These are phyloP conservation scores for Echites panduratus DNA, from an alignment of 257 asterid genomes.

Conservation along the genomic window DNA sequence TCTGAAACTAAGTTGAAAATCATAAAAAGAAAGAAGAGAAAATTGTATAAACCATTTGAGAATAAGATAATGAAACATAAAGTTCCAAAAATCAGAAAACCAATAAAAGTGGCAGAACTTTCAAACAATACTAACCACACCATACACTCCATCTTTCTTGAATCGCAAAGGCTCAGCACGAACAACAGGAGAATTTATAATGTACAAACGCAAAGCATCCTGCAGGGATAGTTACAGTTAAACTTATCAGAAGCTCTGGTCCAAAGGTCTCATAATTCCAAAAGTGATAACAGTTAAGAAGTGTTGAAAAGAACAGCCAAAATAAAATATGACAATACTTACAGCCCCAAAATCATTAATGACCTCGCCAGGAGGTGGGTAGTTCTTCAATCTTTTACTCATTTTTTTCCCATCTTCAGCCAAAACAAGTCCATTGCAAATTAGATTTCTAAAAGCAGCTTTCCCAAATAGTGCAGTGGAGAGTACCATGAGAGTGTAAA, in stretches of 20 bases:
- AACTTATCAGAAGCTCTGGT: neutral
- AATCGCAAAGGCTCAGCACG: constrained; percentile 98
- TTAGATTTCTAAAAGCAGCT: constrained; percentile 95
- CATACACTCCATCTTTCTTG: constrained; percentile 85
- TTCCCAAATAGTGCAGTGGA: constrained; percentile 95
- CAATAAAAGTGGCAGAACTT: neutral
- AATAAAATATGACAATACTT: constrained; percentile 18
- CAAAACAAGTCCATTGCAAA: constrained; percentile 94
- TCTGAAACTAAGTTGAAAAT: neutral
- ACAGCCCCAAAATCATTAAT: constrained; percentile 92
- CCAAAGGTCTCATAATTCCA: neutral
- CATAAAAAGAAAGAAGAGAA: neutral
- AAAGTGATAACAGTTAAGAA: constrained; percentile 5
- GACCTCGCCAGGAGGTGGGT: constrained; percentile 93
- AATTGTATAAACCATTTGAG: neutral
- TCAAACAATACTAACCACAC: constrained; percentile 45
- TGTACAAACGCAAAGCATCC: constrained; percentile 87
- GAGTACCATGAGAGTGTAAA: constrained; percentile 95
- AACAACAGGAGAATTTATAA: constrained; percentile 96
- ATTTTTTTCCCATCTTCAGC: constrained; percentile 99
- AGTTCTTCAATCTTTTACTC: constrained; percentile 91
- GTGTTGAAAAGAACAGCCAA: neutral
- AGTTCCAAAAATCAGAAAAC: neutral
- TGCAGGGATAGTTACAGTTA: constrained; percentile 8
- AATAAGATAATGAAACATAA: neutral